phyloP scores from a whole-genome alignment of 495 filamentous ascomycete genomes.

The Neurospora sp. region DNA sequence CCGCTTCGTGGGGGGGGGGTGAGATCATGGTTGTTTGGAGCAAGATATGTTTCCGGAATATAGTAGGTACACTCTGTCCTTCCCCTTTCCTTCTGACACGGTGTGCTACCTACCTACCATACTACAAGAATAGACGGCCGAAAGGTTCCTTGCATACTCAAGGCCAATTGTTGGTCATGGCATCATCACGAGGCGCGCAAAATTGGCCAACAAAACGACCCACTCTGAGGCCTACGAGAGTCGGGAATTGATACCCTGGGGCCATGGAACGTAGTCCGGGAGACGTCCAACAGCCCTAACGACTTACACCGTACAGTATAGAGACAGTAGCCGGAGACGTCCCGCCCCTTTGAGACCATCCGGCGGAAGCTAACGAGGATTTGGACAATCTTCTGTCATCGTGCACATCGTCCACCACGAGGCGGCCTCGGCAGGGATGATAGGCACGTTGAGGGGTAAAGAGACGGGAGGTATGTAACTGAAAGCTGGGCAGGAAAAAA shows the following conservation, averaged over 20 bases:
- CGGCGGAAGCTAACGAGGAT: background rate
- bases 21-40: background rate
- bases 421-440: background rate
- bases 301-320: background rate
- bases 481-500: background rate
- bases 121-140: background rate
- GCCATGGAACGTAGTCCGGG: background rate
- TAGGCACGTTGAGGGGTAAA: background rate
- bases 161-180: no score
- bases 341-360: background rate
- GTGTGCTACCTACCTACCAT: background rate
- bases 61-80: background rate
- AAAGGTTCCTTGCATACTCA: background rate
- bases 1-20: background rate
- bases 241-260: background rate
- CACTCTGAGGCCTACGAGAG: background rate
- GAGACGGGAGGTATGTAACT: background rate
- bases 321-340: background rate
- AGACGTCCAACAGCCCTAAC: background rate
- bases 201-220: background rate
- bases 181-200: slow-evolving; percentile 3
- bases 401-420: background rate
- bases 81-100: background rate
- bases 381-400: background rate
- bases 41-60: background rate